Percentiles rank a stretch among this genome's conserved stretches.
These are phyloP conservation scores for Phyllosticta ampelicida DNA, from an alignment of 2,329 filamentous ascomycete species.

Conservation along the genomic window DNA sequence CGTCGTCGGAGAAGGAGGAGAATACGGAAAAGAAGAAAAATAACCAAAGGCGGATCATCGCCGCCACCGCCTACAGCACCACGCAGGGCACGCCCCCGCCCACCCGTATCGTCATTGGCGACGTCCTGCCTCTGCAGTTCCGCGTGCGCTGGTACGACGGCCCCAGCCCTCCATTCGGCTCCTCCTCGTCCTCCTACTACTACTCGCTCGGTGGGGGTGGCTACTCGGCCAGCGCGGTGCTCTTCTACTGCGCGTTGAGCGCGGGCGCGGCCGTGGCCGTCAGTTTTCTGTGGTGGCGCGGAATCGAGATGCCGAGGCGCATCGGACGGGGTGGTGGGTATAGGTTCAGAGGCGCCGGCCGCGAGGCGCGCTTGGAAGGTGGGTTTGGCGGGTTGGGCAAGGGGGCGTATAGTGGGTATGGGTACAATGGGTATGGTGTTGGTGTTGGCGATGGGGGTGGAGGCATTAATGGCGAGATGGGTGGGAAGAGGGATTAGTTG, in stretches of 20 bases:
- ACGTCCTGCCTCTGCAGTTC: constrained; percentile 67
- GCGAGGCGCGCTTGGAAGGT: constrained; percentile 39
- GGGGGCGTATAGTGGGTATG: constrained; percentile 31
- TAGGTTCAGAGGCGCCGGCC: constrained; percentile 36
- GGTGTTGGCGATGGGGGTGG: constrained; percentile 29
- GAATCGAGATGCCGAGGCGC: constrained; percentile 39
- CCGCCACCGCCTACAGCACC: constrained; percentile 71
- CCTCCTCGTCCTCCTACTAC: not conserved
- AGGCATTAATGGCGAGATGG: constrained; percentile 30
- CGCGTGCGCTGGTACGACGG: constrained; percentile 68
- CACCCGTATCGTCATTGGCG: constrained; percentile 71
- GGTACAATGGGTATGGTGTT: constrained; percentile 26
- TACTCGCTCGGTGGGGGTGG: constrained; percentile 47
- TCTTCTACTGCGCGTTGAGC: constrained; percentile 39
- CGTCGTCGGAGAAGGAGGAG: not conserved
- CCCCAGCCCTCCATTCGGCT: constrained; percentile 40
- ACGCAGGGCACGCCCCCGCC: constrained; percentile 39
- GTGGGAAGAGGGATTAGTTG: constrained; percentile 34
- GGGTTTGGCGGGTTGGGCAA: constrained; percentile 44
- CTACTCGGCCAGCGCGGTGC: constrained; percentile 40
- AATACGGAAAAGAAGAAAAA: too few relatives aligned
- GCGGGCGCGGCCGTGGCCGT: constrained; percentile 38
- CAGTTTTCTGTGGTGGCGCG: constrained; percentile 45
- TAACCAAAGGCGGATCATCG: constrained; percentile 67
- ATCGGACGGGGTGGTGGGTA: constrained; percentile 43